Evolutionary conservation across 1,139 yeast genomes (phyloP), one percentile per base, ranked within the genome.

Genomic region (Candida dubliniensis): DNA sequence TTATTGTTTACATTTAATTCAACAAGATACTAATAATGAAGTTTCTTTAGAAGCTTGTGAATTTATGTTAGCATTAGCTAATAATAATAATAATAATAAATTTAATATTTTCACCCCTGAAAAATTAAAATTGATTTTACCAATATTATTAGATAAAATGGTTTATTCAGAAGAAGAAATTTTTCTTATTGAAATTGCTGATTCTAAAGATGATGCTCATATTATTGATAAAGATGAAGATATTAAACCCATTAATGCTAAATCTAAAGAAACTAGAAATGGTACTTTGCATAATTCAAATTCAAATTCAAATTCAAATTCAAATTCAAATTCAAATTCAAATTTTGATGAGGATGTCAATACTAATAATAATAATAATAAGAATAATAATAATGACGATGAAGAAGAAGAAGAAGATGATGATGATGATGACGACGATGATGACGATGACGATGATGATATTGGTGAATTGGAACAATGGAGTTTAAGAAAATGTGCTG

Each of bases 41-140:
- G 95, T 90, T 34, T 87, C 96, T 0, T 71, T 90, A 41, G 96
- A 90, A 61, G 98, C 96, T 2, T 89, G 96, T 64, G 99, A 93
- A 66, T 90, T 93, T 56, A 70, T 95, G 50, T 74, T 93, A 42
- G 82, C 87, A 1, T 73, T 93, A 46, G 82, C 95, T 1, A 85
- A 89, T 10, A 58, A 69, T 12, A 79, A 79, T 1, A 85, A 89
- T 10, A 58, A 69, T 12, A 79, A 79, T 43, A 64, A 75, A 3
- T 78, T 83, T 40, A 67, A 66, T 15, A 59, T 78, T 2, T 75
- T 87, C 46, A 66, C 64, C 39, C 83, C 86, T 1, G 50, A 47
- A 10, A 80, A 79, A 54, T 70, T 95, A 43, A 69, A 74, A 10
- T 64, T 68, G 14, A 80, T 93, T 18, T 64, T 93, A 26, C 97